These are phyloP conservation scores for Larix kaempferi DNA, from an alignment of 75 land plant genomes.

Conservation along the genomic window DNA sequence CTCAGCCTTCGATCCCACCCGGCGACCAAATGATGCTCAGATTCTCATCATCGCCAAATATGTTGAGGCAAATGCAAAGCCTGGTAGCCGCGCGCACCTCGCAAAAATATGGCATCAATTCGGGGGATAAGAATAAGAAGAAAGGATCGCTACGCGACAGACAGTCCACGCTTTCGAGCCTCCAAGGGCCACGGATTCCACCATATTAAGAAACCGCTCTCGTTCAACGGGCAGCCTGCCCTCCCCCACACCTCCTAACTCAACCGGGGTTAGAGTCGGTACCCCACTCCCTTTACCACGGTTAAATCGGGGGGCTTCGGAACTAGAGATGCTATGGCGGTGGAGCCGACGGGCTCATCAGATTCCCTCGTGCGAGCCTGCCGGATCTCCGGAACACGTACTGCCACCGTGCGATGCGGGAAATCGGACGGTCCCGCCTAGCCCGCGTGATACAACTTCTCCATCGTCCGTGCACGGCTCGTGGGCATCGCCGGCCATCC, in stretches of 20 bases:
- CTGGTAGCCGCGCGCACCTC: conserved; percentile 11
- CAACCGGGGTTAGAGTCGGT: background rate
- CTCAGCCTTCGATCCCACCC: conserved; percentile 9
- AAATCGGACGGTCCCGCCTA: background rate
- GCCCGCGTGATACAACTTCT: background rate
- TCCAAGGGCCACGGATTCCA: conserved; percentile 7
- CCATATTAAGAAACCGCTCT: background rate
- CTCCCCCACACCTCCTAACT: background rate
- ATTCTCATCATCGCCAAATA: background rate
- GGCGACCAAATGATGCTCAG: background rate
- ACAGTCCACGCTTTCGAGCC: background rate
- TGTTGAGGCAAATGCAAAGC: conserved; percentile 5
- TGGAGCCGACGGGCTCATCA: background rate
- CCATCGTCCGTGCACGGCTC: conserved; percentile 3
- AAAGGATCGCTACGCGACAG: background rate
- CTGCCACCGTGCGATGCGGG: background rate
- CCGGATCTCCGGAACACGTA: background rate
- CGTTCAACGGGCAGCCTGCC: conserved; percentile 9
- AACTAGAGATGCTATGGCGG: background rate
- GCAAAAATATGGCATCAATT: background rate
- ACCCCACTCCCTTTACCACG: too few species aligned
- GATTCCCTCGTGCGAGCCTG: conserved; percentile 8
- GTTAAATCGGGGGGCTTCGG: too few species aligned
- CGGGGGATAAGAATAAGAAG: background rate
- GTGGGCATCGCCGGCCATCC: conserved; percentile 1